Conservation (phyloP, 345 rosid genomes). For the Triadica sebifera region DNA sequence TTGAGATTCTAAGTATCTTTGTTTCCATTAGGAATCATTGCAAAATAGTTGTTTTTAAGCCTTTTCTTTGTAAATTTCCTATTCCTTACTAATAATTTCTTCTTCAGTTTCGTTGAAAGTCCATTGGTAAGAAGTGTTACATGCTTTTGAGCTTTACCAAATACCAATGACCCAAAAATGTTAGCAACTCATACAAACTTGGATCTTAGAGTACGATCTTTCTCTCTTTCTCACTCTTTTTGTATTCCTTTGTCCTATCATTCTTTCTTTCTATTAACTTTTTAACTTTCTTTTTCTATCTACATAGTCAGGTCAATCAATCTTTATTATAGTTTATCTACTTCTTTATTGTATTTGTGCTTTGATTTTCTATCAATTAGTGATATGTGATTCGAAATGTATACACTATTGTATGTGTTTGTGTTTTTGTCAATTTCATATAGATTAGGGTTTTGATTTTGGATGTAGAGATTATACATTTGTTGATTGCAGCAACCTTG, state of each 20-base stretch:
- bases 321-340: conserved; percentile 5
- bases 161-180: too few relatives aligned
- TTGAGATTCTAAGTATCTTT: too few relatives aligned
- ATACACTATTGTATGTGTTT: background rate
- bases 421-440: background rate
- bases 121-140: too few relatives aligned
- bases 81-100: too few relatives aligned
- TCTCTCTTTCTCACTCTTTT: too few relatives aligned
- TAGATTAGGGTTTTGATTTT: conserved; percentile 12
- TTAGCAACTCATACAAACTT: too few relatives aligned
- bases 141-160: too few relatives aligned
- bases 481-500: conserved; percentile 79
- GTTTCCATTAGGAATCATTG: too few relatives aligned
- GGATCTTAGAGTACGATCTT: conserved; percentile 41
- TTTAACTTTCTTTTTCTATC: conserved; percentile 9
- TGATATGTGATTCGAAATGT: background rate
- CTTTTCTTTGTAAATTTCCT: too few relatives aligned
- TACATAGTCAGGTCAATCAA: conserved; percentile 50
- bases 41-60: too few relatives aligned
- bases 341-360: background rate
- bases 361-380: background rate
- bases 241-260: background rate
- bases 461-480: conserved; percentile 62
- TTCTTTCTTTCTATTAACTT: background rate
- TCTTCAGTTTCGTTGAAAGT: too few relatives aligned